Percentiles rank a stretch among this genome's conserved stretches.
Evolutionary conservation across 768 basidiomycete genomes (phyloP).

Genomic region (Clitopilus passeckerianus): DNA sequence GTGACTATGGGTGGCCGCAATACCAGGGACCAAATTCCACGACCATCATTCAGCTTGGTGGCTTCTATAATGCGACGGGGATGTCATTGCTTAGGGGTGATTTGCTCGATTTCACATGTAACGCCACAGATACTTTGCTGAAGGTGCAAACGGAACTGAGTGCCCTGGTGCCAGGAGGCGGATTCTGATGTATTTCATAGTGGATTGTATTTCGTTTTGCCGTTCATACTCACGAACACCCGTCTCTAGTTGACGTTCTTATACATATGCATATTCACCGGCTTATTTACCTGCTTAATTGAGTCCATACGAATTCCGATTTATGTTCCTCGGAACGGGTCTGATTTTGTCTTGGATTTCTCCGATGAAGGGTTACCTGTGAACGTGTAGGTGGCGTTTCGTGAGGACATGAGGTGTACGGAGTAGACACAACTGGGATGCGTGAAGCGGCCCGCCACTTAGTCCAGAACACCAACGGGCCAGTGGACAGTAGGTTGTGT

Average conservation of each 20-base stretch:
- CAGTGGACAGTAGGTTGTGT: no score
- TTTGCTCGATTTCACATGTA: constrained; percentile 8
- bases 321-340: no score
- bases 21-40: constrained; percentile 6
- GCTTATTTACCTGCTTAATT: background rate
- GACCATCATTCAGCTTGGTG: constrained; percentile 1
- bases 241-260: background rate
- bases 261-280: no score
- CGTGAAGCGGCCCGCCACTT: no score
- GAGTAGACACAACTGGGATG: no score
- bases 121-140: background rate
- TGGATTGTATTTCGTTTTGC: background rate
- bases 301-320: no score
- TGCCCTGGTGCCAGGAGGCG: background rate
- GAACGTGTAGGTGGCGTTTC: no score
- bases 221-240: background rate
- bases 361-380: no score
- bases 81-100: background rate
- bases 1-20: constrained; percentile 11
- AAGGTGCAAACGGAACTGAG: background rate
- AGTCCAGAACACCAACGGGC: no score
- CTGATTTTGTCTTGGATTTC: no score
- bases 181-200: background rate
- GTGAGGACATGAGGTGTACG: no score
- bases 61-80: background rate